Evolutionary conservation across 2,329 filamentous ascomycete species (phyloP).

Genomic region (Sporothrix globosa): DNA sequence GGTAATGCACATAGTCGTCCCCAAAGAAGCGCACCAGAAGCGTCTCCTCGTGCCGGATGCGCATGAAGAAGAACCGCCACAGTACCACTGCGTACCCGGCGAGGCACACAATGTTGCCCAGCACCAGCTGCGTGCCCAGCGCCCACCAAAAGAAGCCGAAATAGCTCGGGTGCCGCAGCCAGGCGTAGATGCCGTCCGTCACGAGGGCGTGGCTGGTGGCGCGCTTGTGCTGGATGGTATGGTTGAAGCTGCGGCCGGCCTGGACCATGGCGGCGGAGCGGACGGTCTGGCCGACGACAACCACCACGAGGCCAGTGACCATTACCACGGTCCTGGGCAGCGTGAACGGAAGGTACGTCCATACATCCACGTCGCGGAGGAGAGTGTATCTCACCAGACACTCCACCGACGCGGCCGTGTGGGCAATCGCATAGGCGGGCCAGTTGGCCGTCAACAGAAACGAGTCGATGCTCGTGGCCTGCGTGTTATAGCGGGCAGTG

Average conservation of each 20-base stretch:
- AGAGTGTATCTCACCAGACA: conserved; percentile 64
- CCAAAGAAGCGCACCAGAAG: conserved; percentile 82
- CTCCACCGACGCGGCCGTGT: conserved; percentile 74
- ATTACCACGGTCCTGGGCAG: conserved; percentile 42
- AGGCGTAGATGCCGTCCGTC: conserved; percentile 75
- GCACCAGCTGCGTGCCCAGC: conserved; percentile 85
- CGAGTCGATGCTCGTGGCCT: conserved; percentile 68
- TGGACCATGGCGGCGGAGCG: conserved; percentile 86
- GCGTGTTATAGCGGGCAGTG: conserved; percentile 81
- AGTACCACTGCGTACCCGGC: conserved; percentile 72
- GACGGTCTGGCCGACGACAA: conserved; percentile 71
- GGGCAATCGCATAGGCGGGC: conserved; percentile 79
- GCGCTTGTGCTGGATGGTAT: conserved; percentile 74
- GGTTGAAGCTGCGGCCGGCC: conserved; percentile 90
- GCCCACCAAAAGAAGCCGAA: conserved; percentile 99
- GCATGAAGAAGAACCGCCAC: conserved; percentile 79
- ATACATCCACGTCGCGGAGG: conserved; percentile 49
- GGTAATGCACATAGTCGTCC: conserved; percentile 76
- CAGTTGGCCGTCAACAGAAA: conserved; percentile 89
- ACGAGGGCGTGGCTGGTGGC: conserved; percentile 76
- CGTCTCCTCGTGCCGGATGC: conserved; percentile 78
- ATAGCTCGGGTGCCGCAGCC: conserved; percentile 85
- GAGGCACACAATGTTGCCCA: conserved; percentile 83
- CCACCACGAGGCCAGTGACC: conserved; percentile 64
- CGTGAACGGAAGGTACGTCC: conserved; percentile 49